Evolutionary conservation across 169 alveolate species (phyloP).

Genomic region (Babesia divergens): DNA sequence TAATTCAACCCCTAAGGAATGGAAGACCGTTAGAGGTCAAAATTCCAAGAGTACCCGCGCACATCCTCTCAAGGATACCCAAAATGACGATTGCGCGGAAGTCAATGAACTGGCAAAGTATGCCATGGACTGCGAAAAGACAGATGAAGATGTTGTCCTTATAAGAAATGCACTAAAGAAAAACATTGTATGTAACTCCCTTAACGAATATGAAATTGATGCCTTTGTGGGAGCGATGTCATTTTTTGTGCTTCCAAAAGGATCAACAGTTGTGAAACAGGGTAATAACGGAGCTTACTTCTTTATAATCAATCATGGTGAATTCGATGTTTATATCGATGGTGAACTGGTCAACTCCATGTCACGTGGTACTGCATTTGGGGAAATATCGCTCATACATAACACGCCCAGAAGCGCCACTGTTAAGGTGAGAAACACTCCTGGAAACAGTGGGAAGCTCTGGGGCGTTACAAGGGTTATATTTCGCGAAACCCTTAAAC

Average conservation of each 20-base stretch:
- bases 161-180: slow-evolving; percentile 78
- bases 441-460: slow-evolving; percentile 87
- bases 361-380: slow-evolving; percentile 93
- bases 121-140: slow-evolving; percentile 71
- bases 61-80: slow-evolving; percentile 7
- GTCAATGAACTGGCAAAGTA: slow-evolving; percentile 56
- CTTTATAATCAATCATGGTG: slow-evolving; percentile 83
- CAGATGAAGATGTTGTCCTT: slow-evolving; percentile 73
- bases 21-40: neutral
- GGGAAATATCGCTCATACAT: slow-evolving; percentile 97
- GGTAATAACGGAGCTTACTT: slow-evolving; percentile 85
- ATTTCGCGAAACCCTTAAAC: slow-evolving; percentile 87
- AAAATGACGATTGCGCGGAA: slow-evolving; percentile 23
- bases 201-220: slow-evolving; percentile 83
- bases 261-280: slow-evolving; percentile 82
- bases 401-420: slow-evolving; percentile 97
- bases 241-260: slow-evolving; percentile 77
- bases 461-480: slow-evolving; percentile 92
- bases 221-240: slow-evolving; percentile 86
- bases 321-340: slow-evolving; percentile 85
- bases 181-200: slow-evolving; percentile 81
- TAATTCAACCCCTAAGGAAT: neutral
- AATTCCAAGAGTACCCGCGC: slow-evolving; percentile 5
- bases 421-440: slow-evolving; percentile 83
- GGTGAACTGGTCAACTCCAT: slow-evolving; percentile 83